Evolutionary conservation across 352 stramenopile genomes (phyloP).

Genomic region (Phytophthora sp.): DNA sequence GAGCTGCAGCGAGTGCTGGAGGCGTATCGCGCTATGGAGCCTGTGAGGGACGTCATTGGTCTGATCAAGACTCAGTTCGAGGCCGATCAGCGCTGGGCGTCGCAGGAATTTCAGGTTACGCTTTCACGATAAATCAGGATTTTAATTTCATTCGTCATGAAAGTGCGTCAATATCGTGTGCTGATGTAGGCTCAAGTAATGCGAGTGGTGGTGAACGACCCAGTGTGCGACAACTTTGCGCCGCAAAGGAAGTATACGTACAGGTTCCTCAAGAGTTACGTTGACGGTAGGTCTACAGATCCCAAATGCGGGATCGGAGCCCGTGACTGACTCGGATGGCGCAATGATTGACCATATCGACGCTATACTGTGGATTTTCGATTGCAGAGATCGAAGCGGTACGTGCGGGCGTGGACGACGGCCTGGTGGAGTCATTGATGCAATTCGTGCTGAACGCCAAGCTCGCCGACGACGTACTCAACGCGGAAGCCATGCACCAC

Average conservation of each 20-base stretch:
- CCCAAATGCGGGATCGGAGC: not conserved
- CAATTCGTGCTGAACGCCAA: slow-evolving; percentile 55
- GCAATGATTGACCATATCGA: not conserved
- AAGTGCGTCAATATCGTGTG: not conserved
- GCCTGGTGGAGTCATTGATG: slow-evolving; percentile 61
- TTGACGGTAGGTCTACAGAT: slow-evolving; percentile 46
- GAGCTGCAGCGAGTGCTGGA: slow-evolving; percentile 54
- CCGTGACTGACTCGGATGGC: not conserved
- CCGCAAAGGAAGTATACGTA: slow-evolving; percentile 70
- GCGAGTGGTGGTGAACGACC: slow-evolving; percentile 56
- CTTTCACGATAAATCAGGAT: not conserved
- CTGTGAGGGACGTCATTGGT: slow-evolving; percentile 49
- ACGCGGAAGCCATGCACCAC: slow-evolving; percentile 73
- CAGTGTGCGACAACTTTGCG: slow-evolving; percentile 63
- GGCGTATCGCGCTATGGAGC: slow-evolving; percentile 71
- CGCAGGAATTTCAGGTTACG: slow-evolving; percentile 64
- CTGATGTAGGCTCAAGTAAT: slow-evolving; percentile 57
- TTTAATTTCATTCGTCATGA: not conserved
- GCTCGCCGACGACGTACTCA: slow-evolving; percentile 36
- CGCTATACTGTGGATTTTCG: not conserved
- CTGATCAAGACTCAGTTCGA: slow-evolving; percentile 43
- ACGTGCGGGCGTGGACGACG: slow-evolving; percentile 55
- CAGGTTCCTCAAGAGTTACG: slow-evolving; percentile 73
- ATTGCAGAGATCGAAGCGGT: slow-evolving; percentile 61
- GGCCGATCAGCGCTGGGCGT: slow-evolving; percentile 45